These are phyloP conservation scores for Cymbopogon flexuosus DNA, from an alignment of 202 grass and related monocot genomes.

Conservation along the genomic window DNA sequence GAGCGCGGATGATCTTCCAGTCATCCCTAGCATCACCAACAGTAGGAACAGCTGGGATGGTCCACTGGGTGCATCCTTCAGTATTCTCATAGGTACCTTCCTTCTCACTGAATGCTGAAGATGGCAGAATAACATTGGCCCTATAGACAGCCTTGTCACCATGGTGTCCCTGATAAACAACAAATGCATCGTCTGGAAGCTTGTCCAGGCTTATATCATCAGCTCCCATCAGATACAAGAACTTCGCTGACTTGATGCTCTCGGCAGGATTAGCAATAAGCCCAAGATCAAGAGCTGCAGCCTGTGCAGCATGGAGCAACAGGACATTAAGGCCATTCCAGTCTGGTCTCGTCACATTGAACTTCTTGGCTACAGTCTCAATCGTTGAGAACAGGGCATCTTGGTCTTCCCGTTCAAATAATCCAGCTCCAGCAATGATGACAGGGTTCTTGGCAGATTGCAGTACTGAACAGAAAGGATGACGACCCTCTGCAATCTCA, in stretches of 20 bases:
- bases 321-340: constrained; percentile 92
- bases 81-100: constrained; percentile 97
- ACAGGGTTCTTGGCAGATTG: constrained; percentile 80
- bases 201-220: constrained; percentile 81
- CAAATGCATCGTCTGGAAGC: constrained; percentile 86
- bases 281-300: constrained; percentile 87
- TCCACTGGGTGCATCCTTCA: constrained; percentile 89
- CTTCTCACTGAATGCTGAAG: constrained; percentile 96
- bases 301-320: constrained; percentile 85
- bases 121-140: constrained; percentile 82
- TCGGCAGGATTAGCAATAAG: constrained; percentile 60
- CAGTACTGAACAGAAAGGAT: constrained; percentile 78
- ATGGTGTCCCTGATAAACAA: constrained; percentile 96
- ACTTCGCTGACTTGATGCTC: constrained; percentile 67
- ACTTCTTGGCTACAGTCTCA: constrained; percentile 68
- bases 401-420: constrained; percentile 80
- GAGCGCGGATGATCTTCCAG: constrained; percentile 96
- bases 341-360: constrained; percentile 65
- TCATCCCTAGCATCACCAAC: constrained; percentile 96
- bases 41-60: constrained; percentile 83
- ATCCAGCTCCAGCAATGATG: constrained; percentile 78
- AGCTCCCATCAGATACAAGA: constrained; percentile 94
- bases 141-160: constrained; percentile 86
- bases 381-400: constrained; percentile 65
- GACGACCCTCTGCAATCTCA: constrained; percentile 68